phyloP scores from a whole-genome alignment of 2,329 filamentous ascomycete species.

The Phialocephala sp. region DNA sequence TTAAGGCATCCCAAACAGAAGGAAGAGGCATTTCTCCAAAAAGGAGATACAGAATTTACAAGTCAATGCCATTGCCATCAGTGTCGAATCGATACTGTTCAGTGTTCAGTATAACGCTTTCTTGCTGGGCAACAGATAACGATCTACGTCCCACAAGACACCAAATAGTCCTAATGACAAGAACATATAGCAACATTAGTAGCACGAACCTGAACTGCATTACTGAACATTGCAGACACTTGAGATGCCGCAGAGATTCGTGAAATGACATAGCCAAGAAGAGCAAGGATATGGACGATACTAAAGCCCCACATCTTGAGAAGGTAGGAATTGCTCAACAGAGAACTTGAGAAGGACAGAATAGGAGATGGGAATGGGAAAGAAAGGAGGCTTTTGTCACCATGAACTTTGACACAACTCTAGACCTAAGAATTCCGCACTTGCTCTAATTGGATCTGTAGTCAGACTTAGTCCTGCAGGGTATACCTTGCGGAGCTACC shows the following conservation, averaged over 20 bases:
- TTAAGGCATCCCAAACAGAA: too few relatives aligned
- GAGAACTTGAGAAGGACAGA: not conserved
- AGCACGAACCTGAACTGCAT: conserved; percentile 17
- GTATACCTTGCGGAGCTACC: not conserved
- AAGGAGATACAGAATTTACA: conserved; percentile 7
- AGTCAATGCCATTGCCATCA: conserved; percentile 36
- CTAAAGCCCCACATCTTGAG: conserved; percentile 12
- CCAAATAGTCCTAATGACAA: not conserved
- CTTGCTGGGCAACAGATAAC: too few relatives aligned
- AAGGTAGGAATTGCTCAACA: not conserved
- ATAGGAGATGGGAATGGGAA: not conserved
- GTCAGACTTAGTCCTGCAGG: not conserved
- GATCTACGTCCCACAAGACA: not conserved
- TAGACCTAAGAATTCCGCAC: not conserved
- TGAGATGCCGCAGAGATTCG: conserved; percentile 17
- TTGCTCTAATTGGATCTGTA: not conserved
- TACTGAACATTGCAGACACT: conserved; percentile 29
- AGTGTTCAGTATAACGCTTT: not conserved
- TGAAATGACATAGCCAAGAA: conserved; percentile 15
- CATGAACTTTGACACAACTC: not conserved
- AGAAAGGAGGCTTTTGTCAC: not conserved
- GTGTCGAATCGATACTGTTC: conserved; percentile 34
- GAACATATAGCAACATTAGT: not conserved
- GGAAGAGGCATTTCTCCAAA: too few relatives aligned
- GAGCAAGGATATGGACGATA: conserved; percentile 7